Evolutionary conservation across 2,329 filamentous ascomycete species (phyloP).

Genomic region (Fusarium incarnatum): DNA sequence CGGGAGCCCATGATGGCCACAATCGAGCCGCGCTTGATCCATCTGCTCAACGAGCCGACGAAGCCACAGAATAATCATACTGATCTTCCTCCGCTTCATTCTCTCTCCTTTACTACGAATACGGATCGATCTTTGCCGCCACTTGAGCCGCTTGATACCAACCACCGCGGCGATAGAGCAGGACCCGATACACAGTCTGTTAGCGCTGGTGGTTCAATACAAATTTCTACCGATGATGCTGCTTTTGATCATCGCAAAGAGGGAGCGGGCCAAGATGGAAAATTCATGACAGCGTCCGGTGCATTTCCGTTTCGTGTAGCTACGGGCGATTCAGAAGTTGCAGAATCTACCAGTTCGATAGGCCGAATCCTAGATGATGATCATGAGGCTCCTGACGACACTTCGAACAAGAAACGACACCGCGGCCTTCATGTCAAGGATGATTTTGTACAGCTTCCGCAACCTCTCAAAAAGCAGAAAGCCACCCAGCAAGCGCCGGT

Average conservation of each 20-base stretch:
- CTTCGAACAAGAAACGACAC: constrained; percentile 66
- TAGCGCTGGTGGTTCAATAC: constrained; percentile 31
- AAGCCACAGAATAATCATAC: constrained; percentile 61
- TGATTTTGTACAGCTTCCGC: constrained; percentile 72
- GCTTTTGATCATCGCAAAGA: constrained; percentile 42
- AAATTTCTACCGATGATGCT: constrained; percentile 39
- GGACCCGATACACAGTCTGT: constrained; percentile 31
- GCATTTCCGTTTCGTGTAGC: constrained; percentile 56
- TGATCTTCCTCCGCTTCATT: constrained; percentile 67
- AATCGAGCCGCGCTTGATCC: constrained; percentile 75
- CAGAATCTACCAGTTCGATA: constrained; percentile 58
- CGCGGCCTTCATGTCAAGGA: constrained; percentile 64
- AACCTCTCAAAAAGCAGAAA: constrained; percentile 74
- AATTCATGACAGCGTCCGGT: constrained; percentile 40
- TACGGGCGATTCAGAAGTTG: constrained; percentile 54
- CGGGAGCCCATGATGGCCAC: constrained; percentile 66
- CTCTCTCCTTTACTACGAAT: constrained; percentile 57
- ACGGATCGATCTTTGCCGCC: constrained; percentile 62
- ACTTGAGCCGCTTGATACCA: constrained; percentile 63
- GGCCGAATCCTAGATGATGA: constrained; percentile 61
- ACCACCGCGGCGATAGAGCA: constrained; percentile 55
- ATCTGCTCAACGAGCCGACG: constrained; percentile 69
- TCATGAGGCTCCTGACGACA: constrained; percentile 58
- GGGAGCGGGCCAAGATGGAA: constrained; percentile 39
- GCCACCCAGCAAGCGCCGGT: constrained; percentile 63